Conservation (phyloP, 371 early-diverging fungal species). For the Zychaea mexicana region DNA sequence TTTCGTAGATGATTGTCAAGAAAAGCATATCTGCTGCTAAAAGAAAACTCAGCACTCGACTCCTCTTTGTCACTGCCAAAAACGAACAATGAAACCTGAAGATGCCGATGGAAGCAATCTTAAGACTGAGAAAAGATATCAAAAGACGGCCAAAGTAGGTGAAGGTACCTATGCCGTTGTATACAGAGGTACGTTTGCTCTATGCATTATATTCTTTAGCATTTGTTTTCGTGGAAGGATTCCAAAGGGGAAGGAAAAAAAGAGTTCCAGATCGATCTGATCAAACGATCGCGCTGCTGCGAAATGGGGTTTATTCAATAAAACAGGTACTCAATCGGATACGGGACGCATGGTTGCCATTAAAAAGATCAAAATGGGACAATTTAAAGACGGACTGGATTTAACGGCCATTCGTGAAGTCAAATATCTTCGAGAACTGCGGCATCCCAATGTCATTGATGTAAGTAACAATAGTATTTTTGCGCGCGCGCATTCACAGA, state of each 20-base stretch:
- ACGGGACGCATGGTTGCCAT: conserved; percentile 85
- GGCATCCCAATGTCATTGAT: conserved; percentile 92
- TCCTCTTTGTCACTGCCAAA: too few relatives aligned
- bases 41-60: too few relatives aligned
- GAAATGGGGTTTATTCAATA: too few relatives aligned
- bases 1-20: too few relatives aligned
- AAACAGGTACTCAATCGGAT: conserved; percentile 44
- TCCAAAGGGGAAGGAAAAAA: background rate
- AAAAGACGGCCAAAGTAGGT: conserved; percentile 87
- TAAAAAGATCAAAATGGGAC: conserved; percentile 94
- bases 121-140: conserved; percentile 69
- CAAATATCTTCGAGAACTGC: conserved; percentile 91
- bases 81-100: conserved; percentile 22
- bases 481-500: background rate
- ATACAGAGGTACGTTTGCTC: conserved; percentile 65
- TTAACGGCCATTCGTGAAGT: conserved; percentile 98
- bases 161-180: conserved; percentile 97
- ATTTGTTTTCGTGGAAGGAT: too few relatives aligned
- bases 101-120: conserved; percentile 60
- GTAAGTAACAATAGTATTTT: conserved; percentile 28
- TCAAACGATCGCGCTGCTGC: too few relatives aligned
- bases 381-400: conserved; percentile 90
- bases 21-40: too few relatives aligned
- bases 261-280: background rate
- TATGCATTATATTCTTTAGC: background rate